These are phyloP conservation scores for Pythium dissimile DNA, from an alignment of 352 stramenopile species.

Conservation along the genomic window DNA sequence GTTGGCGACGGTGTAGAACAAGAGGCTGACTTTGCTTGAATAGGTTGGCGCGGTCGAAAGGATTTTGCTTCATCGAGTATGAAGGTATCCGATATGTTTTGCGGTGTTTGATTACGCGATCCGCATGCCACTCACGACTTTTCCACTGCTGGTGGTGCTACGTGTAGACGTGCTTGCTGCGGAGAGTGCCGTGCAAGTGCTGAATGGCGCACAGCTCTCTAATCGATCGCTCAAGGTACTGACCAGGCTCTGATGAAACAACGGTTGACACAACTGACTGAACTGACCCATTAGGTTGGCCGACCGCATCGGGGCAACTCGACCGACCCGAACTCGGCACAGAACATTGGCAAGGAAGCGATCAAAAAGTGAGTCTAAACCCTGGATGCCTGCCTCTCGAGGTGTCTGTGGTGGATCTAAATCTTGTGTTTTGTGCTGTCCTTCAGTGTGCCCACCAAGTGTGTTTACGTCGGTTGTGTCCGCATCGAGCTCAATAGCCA, in stretches of 20 bases:
- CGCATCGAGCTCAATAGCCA: constrained; percentile 71
- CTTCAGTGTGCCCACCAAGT: constrained; percentile 62
- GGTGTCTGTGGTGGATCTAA: not conserved
- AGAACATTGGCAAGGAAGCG: constrained; percentile 68
- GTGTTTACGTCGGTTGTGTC: constrained; percentile 68
- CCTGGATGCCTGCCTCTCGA: not conserved
- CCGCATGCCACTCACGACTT: too few species aligned
- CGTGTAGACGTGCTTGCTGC: constrained; percentile 65
- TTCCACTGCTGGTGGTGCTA: too few species aligned
- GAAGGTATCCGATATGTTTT: constrained; percentile 35
- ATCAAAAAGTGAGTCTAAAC: constrained; percentile 61
- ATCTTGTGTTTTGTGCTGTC: not conserved
- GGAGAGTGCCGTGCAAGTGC: constrained; percentile 72
- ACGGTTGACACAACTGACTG: too few species aligned
- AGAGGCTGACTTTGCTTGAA: too few species aligned
- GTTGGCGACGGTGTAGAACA: not conserved
- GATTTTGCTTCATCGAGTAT: constrained; percentile 82
- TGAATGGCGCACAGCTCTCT: constrained; percentile 58
- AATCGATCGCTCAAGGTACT: constrained; percentile 63
- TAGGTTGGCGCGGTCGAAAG: constrained; percentile 66
- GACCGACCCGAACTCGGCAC: constrained; percentile 40
- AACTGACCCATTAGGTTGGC: constrained; percentile 53
- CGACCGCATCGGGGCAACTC: constrained; percentile 68
- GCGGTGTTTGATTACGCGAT: too few species aligned
- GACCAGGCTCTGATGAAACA: not conserved